These are phyloP conservation scores for Phytophthora ramorum DNA, from an alignment of 352 stramenopile species.

Conservation along the genomic window DNA sequence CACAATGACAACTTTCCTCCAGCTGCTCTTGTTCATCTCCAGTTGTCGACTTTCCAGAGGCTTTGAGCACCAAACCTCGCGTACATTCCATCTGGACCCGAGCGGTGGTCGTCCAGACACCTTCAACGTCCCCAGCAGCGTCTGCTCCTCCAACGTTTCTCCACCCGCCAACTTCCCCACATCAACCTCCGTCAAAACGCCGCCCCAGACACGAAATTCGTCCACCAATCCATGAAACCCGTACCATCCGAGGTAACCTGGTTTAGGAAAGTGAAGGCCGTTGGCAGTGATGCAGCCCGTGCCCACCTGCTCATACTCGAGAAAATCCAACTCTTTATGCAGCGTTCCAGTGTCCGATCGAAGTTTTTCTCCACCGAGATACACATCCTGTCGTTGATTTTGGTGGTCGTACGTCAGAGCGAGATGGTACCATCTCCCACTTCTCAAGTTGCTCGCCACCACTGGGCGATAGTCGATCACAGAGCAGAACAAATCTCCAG, in stretches of 20 bases:
- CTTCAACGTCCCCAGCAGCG: conserved; percentile 8
- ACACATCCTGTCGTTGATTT: conserved; percentile 29
- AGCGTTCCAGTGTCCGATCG: conserved; percentile 6
- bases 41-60: conserved; percentile 7
- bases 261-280: conserved; percentile 1
- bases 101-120: neutral
- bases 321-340: conserved; percentile 19
- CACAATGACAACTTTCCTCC: conserved; percentile 10
- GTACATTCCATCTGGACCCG: conserved; percentile 24
- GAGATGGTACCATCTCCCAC: conserved; percentile 47
- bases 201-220: conserved; percentile 42
- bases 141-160: neutral
- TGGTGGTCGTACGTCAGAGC: conserved; percentile 32
- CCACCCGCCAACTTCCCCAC: conserved; percentile 16
- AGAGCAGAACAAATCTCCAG: conserved; percentile 39
- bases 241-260: conserved; percentile 37
- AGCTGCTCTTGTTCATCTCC: conserved; percentile 7
- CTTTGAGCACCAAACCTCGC: conserved; percentile 7
- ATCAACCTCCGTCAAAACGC: conserved; percentile 13
- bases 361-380: conserved; percentile 32
- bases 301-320: conserved; percentile 35
- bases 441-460: conserved; percentile 24
- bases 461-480: conserved; percentile 37
- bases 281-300: conserved; percentile 39
- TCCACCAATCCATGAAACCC: conserved; percentile 44